Evolutionary conservation across 2,329 filamentous ascomycete genomes (phyloP).

Genomic region (Fusarium sp.): DNA sequence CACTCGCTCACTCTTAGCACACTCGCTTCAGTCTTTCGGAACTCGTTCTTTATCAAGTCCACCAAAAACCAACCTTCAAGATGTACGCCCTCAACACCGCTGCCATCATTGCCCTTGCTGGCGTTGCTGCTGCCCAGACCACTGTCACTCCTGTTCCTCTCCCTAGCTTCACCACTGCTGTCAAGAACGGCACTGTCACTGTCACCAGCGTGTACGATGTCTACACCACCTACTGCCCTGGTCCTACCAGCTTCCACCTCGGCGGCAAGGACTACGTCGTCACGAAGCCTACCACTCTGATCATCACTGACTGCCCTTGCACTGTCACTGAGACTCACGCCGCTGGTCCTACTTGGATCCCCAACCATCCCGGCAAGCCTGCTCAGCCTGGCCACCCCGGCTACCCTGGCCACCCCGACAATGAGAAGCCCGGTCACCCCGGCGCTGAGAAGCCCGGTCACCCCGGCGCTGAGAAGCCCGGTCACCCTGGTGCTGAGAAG

Average conservation of each 20-base stretch:
- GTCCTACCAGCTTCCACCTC: slow-evolving; percentile 63
- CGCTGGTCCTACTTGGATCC: slow-evolving; percentile 39
- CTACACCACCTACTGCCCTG: slow-evolving; percentile 57
- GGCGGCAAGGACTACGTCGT: slow-evolving; percentile 64
- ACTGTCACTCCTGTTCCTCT: slow-evolving; percentile 19
- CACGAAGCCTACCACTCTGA: slow-evolving; percentile 64
- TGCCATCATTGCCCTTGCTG: slow-evolving; percentile 41
- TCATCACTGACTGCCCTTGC: slow-evolving; percentile 66
- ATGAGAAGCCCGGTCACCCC: not conserved
- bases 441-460: not conserved
- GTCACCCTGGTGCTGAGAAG: not conserved
- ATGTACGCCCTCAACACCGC: slow-evolving; percentile 46
- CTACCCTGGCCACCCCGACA: not conserved
- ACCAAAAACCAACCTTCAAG: slow-evolving; percentile 32
- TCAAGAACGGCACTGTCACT: slow-evolving; percentile 44
- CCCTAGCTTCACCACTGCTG: slow-evolving; percentile 17
- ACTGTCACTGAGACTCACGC: slow-evolving; percentile 52
- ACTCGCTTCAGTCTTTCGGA: slow-evolving; percentile 15
- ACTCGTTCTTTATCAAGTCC: slow-evolving; percentile 18
- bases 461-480: not conserved
- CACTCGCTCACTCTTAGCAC: slow-evolving; percentile 19
- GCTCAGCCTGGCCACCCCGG: slow-evolving; percentile 3
- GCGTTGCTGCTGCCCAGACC: slow-evolving; percentile 38
- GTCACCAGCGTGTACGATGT: slow-evolving; percentile 51
- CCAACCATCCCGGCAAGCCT: slow-evolving; percentile 11